Percentiles rank a stretch among this genome's conserved stretches.
Conservation (phyloP, 2,329 filamentous ascomycete species). For the Exophiala bonariae region DNA sequence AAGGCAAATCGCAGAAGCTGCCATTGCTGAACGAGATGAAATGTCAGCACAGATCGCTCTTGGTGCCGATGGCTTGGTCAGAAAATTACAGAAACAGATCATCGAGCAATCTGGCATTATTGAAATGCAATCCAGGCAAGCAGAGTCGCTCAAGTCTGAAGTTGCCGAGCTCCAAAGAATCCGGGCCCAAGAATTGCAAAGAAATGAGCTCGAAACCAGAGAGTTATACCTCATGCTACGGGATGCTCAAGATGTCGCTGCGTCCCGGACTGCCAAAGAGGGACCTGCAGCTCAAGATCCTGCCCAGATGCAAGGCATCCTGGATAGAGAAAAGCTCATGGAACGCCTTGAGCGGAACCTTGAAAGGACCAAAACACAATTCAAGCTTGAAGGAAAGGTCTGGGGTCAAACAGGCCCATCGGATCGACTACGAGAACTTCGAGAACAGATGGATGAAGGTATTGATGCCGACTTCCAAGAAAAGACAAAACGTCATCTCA, state of each 20-base stretch:
- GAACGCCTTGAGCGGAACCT: conserved; percentile 91
- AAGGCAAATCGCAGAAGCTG: conserved; percentile 89
- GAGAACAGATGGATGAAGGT: conserved; percentile 87
- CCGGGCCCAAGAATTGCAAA: conserved; percentile 84
- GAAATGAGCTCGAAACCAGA: conserved; percentile 92
- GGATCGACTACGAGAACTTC: conserved; percentile 84
- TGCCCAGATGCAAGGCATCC: conserved; percentile 83
- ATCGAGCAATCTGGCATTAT: conserved; percentile 91
- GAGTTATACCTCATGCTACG: conserved; percentile 98
- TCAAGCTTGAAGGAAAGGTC: conserved; percentile 89
- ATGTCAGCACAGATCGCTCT: conserved; percentile 85
- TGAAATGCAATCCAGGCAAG: conserved; percentile 81
- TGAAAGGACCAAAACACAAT: conserved; percentile 95
- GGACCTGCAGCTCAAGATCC: conserved; percentile 63
- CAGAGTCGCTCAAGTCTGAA: conserved; percentile 84
- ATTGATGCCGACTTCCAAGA: conserved; percentile 52
- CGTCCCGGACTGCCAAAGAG: conserved; percentile 72
- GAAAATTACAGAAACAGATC: conserved; percentile 89
- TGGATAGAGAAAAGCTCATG: conserved; percentile 91
- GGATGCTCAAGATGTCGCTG: conserved; percentile 93
- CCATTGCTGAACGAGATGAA: conserved; percentile 94
- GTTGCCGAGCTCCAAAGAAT: conserved; percentile 82
- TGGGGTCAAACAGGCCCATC: conserved; percentile 88
- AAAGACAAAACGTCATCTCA: conserved; percentile 63
- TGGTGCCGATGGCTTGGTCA: conserved; percentile 89